phyloP scores from a whole-genome alignment of 2,329 filamentous ascomycete species.

The Aspergillus latus region DNA sequence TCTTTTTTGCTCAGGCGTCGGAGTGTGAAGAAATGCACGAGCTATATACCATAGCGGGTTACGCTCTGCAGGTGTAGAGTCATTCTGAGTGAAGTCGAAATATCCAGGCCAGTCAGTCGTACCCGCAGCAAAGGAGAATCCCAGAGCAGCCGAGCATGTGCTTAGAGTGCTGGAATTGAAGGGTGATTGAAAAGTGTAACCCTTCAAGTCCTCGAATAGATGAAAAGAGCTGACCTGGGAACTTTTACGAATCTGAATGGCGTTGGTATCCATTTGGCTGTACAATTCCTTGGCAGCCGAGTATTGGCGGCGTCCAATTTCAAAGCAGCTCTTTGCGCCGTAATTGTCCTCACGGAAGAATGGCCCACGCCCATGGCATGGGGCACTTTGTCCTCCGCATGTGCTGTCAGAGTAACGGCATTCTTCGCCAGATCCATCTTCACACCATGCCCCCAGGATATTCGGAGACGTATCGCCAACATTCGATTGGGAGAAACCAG shows the following conservation, averaged over 20 bases:
- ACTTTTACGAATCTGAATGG: slow-evolving; percentile 53
- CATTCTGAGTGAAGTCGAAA: slow-evolving; percentile 91
- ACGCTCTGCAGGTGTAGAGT: slow-evolving; percentile 65
- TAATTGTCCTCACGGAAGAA: slow-evolving; percentile 46
- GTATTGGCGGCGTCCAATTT: slow-evolving; percentile 50
- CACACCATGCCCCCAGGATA: slow-evolving; percentile 81
- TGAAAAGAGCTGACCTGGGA: slow-evolving; percentile 77
- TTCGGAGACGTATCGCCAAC: slow-evolving; percentile 92
- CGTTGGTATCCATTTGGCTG: slow-evolving; percentile 50
- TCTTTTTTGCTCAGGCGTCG: slow-evolving; percentile 65
- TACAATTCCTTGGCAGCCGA: slow-evolving; percentile 53
- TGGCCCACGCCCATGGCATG: slow-evolving; percentile 49
- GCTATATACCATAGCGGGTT: slow-evolving; percentile 82
- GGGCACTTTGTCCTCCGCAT: slow-evolving; percentile 55
- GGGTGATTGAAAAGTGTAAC: slow-evolving; percentile 69
- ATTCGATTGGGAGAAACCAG: slow-evolving; percentile 88
- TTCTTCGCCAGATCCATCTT: slow-evolving; percentile 68
- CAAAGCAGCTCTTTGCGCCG: slow-evolving; percentile 51
- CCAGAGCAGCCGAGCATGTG: slow-evolving; percentile 84
- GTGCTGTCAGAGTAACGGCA: slow-evolving; percentile 71
- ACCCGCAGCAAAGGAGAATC: slow-evolving; percentile 89
- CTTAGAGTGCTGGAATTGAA: slow-evolving; percentile 61
- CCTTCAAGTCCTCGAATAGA: slow-evolving; percentile 78
- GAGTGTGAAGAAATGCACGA: slow-evolving; percentile 68
- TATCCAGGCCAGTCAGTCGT: slow-evolving; percentile 88